Evolutionary conservation across 2,329 filamentous ascomycete genomes (phyloP).

Genomic region (Fusarium denticulatum): DNA sequence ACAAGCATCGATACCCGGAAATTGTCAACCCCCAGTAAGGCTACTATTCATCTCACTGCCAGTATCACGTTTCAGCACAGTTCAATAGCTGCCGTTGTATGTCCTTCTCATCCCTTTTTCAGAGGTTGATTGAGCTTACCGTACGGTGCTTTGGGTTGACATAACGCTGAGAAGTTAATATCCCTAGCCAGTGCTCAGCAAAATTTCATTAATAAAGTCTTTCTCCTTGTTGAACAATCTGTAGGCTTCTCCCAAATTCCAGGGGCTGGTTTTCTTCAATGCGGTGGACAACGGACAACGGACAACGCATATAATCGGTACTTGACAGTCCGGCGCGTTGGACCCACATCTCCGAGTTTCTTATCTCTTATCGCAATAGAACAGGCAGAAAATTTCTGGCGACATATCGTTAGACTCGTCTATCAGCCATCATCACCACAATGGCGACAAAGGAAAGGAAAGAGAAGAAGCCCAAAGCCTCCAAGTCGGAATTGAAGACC

Average conservation of each 20-base stretch:
- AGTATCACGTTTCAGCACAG: neutral
- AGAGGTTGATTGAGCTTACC: neutral
- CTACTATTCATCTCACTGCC: neutral
- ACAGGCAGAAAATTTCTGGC: constrained; percentile 16
- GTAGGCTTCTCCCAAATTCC: constrained; percentile 12
- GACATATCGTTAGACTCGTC: constrained; percentile 9
- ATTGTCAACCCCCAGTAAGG: neutral
- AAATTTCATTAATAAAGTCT: neutral
- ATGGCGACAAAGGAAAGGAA: constrained; percentile 45
- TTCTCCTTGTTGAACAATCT: neutral
- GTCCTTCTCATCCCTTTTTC: neutral
- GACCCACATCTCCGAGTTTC: constrained; percentile 29
- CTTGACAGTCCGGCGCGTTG: no score
- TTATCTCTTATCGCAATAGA: constrained; percentile 44
- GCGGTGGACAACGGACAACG: neutral
- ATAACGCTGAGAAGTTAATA: neutral
- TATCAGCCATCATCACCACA: constrained; percentile 18
- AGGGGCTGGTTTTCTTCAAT: constrained; percentile 7
- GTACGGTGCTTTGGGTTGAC: neutral
- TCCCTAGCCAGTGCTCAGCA: neutral
- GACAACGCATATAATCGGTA: constrained; percentile 15
- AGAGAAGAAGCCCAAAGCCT: constrained; percentile 34
- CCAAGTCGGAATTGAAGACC: constrained; percentile 25
- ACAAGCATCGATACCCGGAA: neutral
- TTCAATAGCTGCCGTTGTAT: neutral